phyloP scores from a whole-genome alignment of 1,139 yeast genomes.

The Blastobotrys elegans region DNA sequence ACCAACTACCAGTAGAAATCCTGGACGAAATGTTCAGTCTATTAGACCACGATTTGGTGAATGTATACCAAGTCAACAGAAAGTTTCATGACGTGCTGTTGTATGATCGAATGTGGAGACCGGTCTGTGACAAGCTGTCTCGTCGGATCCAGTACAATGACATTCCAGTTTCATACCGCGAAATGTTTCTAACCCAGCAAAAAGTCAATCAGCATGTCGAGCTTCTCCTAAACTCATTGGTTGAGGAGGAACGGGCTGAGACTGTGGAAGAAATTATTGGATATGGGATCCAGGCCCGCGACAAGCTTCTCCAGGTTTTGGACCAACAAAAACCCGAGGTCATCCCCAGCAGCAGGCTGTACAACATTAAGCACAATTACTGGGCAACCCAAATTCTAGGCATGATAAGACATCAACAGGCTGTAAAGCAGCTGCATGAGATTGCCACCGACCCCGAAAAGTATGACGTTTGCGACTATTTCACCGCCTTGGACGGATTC shows the following conservation, averaged over 20 bases:
- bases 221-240: conserved; percentile 1
- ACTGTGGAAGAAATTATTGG: conserved; percentile 5
- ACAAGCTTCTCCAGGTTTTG: conserved; percentile 8
- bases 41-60: conserved; percentile 9
- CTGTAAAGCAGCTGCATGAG: conserved; percentile 7
- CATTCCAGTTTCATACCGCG: conserved; percentile 5
- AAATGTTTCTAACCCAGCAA: conserved; percentile 9
- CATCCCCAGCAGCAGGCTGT: background rate
- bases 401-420: conserved; percentile 11
- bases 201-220: conserved; percentile 11
- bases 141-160: conserved; percentile 11
- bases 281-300: conserved; percentile 11
- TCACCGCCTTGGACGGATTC: conserved; percentile 13
- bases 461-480: conserved; percentile 7
- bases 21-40: conserved; percentile 7
- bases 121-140: conserved; percentile 5
- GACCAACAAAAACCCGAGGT: conserved; percentile 7
- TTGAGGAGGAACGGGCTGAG: background rate
- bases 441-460: conserved; percentile 7
- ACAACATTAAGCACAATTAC: background rate
- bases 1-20: conserved; percentile 14
- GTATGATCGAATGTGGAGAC: conserved; percentile 14
- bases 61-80: conserved; percentile 8
- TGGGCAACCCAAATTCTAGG: conserved; percentile 10
- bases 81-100: conserved; percentile 1